These are phyloP conservation scores for Pyrenochaeta sp. DNA, from an alignment of 2,329 filamentous ascomycete species.

Conservation along the genomic window DNA sequence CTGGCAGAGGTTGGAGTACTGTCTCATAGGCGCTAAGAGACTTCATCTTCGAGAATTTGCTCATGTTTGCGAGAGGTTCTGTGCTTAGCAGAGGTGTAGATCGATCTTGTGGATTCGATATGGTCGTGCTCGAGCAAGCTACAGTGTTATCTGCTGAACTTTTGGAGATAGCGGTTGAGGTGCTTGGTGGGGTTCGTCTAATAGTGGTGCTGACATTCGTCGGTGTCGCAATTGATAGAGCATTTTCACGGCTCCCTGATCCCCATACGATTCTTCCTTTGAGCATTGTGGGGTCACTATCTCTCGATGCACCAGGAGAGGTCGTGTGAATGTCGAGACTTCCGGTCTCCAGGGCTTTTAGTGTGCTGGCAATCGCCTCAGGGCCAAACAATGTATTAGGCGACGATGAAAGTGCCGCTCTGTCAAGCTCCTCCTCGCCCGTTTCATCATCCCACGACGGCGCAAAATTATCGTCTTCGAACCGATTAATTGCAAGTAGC, in stretches of 20 bases:
- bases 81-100: neutral
- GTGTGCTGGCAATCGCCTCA: neutral
- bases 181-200: neutral
- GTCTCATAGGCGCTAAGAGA: neutral
- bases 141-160: neutral
- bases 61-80: neutral
- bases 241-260: neutral
- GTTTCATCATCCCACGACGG: neutral
- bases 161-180: neutral
- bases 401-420: neutral
- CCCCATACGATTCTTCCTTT: no score
- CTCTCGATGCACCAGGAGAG: neutral
- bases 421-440: no score
- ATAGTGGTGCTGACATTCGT: neutral
- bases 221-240: neutral
- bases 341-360: neutral
- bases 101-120: neutral
- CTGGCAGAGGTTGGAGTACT: neutral
- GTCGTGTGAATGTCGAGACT: neutral
- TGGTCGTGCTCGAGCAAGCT: neutral
- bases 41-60: neutral
- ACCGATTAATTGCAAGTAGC: neutral
- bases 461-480: neutral
- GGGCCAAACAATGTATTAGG: neutral
- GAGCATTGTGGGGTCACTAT: no score